These are phyloP conservation scores for Annulohypoxylon moriforme DNA, from an alignment of 495 filamentous ascomycete species.

Conservation along the genomic window DNA sequence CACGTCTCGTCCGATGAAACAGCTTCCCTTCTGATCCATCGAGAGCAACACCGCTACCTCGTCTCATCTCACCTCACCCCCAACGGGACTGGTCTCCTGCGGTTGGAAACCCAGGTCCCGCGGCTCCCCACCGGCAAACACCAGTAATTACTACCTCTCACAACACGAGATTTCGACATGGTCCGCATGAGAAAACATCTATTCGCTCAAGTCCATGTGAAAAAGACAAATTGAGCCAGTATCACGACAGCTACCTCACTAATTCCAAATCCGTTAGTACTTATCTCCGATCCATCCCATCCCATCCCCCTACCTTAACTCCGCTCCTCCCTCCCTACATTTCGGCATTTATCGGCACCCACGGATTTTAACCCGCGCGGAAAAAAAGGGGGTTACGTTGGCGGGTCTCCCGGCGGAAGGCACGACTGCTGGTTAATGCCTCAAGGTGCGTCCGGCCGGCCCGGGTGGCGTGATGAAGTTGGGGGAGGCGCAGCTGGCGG, in stretches of 20 bases:
- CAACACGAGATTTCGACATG: neutral
- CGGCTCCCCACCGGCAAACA: neutral
- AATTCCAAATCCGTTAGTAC: neutral
- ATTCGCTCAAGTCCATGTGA: neutral
- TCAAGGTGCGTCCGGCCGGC: neutral
- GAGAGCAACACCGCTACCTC: neutral
- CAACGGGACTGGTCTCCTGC: neutral
- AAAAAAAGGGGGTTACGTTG: neutral
- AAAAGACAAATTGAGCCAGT: neutral
- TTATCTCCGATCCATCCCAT: neutral
- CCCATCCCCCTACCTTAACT: neutral
- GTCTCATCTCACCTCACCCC: neutral
- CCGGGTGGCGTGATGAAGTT: neutral
- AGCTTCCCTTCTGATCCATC: neutral
- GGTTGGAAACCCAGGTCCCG: neutral
- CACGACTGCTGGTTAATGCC: neutral
- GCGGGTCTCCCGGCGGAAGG: neutral
- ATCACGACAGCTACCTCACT: neutral
- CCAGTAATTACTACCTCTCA: neutral
- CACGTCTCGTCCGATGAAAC: neutral
- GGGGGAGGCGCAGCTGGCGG: neutral
- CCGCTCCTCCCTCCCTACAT: neutral
- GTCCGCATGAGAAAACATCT: neutral
- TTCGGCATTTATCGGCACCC: neutral
- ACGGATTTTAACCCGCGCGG: neutral